A percentile compares a stretch with the other conserved stretches of the same genome.
Evolutionary conservation across 306 rosid genomes (phyloP).

Genomic region (Cicer bijugum): DNA sequence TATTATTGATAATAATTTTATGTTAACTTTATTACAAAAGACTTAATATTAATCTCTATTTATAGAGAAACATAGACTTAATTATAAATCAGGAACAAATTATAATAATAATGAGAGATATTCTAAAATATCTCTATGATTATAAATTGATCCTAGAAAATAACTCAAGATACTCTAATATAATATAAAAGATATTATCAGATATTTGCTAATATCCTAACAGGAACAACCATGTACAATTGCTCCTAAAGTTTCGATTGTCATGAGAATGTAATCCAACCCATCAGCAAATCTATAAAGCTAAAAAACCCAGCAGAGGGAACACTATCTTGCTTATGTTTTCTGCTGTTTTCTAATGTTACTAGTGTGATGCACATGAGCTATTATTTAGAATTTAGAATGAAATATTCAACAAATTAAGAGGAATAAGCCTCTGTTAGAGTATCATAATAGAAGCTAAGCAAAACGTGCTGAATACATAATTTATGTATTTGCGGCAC

Average conservation of each 20-base stretch:
- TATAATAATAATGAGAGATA: too few species aligned
- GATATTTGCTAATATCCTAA: too few species aligned
- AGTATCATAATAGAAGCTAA: not conserved
- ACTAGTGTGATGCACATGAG: not conserved
- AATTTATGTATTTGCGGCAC: not conserved
- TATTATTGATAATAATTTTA: too few species aligned
- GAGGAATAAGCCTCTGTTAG: not conserved
- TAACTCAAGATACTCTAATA: too few species aligned
- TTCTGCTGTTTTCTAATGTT: conserved; percentile 4
- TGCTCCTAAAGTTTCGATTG: conserved; percentile 80
- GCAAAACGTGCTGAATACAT: not conserved
- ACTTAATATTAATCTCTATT: too few species aligned
- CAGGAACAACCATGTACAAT: conserved; percentile 74
- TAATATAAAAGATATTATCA: too few species aligned
- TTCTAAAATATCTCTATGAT: too few species aligned
- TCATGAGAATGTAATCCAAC: conserved; percentile 75
- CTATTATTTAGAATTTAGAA: not conserved
- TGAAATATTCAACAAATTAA: conserved; percentile 1
- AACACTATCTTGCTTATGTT: conserved; percentile 52
- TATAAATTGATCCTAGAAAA: too few species aligned
- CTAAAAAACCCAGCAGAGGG: conserved; percentile 62
- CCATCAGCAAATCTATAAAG: conserved; percentile 85
- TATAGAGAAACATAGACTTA: too few species aligned
- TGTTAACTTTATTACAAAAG: too few species aligned
- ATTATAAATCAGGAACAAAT: too few species aligned